Conservation (phyloP, 139 green algal genomes). For the Coccomyxa sp. region DNA sequence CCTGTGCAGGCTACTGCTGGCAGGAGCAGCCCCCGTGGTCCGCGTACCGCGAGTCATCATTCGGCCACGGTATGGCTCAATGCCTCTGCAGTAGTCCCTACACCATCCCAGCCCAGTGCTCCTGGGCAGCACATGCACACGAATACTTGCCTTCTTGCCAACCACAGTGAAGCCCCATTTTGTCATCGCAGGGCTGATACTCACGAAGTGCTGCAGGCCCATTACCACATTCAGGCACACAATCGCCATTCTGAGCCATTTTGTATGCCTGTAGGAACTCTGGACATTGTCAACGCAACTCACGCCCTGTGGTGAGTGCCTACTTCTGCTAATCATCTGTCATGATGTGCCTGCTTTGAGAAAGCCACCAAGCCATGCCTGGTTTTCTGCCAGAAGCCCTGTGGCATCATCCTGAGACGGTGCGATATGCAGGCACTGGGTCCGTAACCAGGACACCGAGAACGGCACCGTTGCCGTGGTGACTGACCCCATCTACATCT, state of each 20-base stretch:
- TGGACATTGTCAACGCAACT: conserved; percentile 52
- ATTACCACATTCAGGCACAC: too few species aligned
- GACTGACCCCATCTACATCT: not conserved
- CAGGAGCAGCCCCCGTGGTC: conserved; percentile 47
- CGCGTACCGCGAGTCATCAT: conserved; percentile 59
- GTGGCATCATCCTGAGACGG: not conserved
- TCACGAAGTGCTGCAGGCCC: too few species aligned
- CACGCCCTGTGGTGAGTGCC: conserved; percentile 34
- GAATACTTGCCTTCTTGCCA: too few species aligned
- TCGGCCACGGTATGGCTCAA: conserved; percentile 61
- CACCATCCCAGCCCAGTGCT: too few species aligned
- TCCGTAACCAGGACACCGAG: not conserved
- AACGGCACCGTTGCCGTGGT: not conserved
- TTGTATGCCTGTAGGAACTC: too few species aligned
- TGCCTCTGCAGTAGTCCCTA: too few species aligned
- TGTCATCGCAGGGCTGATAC: too few species aligned
- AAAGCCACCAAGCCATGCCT: not conserved
- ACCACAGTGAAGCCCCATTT: too few species aligned
- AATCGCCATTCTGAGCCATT: too few species aligned
- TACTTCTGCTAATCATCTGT: not conserved
- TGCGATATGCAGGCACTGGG: not conserved
- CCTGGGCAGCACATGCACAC: too few species aligned
- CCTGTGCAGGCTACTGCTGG: conserved; percentile 49
- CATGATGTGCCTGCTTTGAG: not conserved
- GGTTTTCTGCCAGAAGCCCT: too few species aligned